phyloP scores from a whole-genome alignment of 805 yeast genomes.

The Saccharomycopsis schoenii region DNA sequence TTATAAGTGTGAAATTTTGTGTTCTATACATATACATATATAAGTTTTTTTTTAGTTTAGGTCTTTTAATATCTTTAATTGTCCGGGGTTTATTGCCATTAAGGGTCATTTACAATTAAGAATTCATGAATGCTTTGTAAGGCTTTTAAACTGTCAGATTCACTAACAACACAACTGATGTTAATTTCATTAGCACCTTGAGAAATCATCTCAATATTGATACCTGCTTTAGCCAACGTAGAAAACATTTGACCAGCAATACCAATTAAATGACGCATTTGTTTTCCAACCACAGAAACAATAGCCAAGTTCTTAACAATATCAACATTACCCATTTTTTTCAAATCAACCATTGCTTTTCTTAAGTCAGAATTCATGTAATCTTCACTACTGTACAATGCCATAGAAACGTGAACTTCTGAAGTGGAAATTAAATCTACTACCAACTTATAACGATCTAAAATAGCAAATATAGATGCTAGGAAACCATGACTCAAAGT shows the following conservation, averaged over 20 bases:
- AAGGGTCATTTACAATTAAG: not conserved
- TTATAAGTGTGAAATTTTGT: constrained; percentile 3
- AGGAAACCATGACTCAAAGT: constrained; percentile 90
- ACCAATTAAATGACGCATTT: constrained; percentile 94
- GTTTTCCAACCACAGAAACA: constrained; percentile 90
- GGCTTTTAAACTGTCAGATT: constrained; percentile 74
- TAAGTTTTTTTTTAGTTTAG: not conserved
- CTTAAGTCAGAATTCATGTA: constrained; percentile 45
- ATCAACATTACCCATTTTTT: constrained; percentile 79
- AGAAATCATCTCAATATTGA: constrained; percentile 95
- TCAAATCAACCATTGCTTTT: constrained; percentile 68
- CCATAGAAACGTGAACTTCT: constrained; percentile 98
- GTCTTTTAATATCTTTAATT: no score
- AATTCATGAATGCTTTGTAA: constrained; percentile 62
- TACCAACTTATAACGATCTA: constrained; percentile 76
- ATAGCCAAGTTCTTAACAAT: constrained; percentile 82
- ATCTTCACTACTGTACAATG: constrained; percentile 70
- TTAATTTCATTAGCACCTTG: constrained; percentile 98
- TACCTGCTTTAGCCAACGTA: constrained; percentile 80
- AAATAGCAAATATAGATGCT: constrained; percentile 78
- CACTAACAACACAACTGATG: constrained; percentile 88
- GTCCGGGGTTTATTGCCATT: not conserved
- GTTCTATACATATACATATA: not conserved
- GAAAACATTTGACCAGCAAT: constrained; percentile 96
- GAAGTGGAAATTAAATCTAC: constrained; percentile 96